These are phyloP conservation scores for Hemisphaericaspora xylanilytica DNA, from an alignment of 1,139 yeast genomes.

Conservation along the genomic window DNA sequence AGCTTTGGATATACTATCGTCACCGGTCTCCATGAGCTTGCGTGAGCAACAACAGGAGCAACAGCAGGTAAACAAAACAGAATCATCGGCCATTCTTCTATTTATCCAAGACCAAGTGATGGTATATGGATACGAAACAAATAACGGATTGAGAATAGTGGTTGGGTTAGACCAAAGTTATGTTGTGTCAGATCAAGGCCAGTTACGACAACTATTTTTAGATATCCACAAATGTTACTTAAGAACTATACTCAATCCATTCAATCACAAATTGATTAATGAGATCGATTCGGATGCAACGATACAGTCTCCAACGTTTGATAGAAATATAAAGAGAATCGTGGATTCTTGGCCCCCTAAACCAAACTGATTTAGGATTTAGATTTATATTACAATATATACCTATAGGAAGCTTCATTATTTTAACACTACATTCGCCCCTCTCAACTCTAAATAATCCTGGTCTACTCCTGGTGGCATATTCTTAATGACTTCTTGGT, in stretches of 20 bases:
- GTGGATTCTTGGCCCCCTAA: conserved; percentile 19
- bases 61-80: conserved; percentile 11
- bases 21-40: conserved; percentile 44
- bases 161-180: conserved; percentile 38
- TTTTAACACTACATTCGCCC: conserved; percentile 80
- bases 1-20: conserved; percentile 62
- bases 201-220: conserved; percentile 28
- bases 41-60: conserved; percentile 22
- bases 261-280: conserved; percentile 24
- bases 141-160: conserved; percentile 58
- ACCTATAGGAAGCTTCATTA: conserved; percentile 19
- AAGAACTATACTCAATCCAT: conserved; percentile 56
- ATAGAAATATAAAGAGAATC: conserved; percentile 31
- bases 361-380: conserved; percentile 2
- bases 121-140: conserved; percentile 62
- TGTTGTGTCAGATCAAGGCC: conserved; percentile 17
- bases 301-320: conserved; percentile 35
- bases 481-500: conserved; percentile 68
- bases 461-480: conserved; percentile 93
- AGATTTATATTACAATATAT: not conserved
- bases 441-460: conserved; percentile 82
- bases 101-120: conserved; percentile 61
- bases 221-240: conserved; percentile 50
- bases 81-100: conserved; percentile 36
- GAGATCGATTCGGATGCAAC: conserved; percentile 21